A percentile compares a stretch with the other conserved stretches of the same genome.
Evolutionary conservation across 2,329 filamentous ascomycete genomes (phyloP).

Genomic region (Epichloe sibirici): DNA sequence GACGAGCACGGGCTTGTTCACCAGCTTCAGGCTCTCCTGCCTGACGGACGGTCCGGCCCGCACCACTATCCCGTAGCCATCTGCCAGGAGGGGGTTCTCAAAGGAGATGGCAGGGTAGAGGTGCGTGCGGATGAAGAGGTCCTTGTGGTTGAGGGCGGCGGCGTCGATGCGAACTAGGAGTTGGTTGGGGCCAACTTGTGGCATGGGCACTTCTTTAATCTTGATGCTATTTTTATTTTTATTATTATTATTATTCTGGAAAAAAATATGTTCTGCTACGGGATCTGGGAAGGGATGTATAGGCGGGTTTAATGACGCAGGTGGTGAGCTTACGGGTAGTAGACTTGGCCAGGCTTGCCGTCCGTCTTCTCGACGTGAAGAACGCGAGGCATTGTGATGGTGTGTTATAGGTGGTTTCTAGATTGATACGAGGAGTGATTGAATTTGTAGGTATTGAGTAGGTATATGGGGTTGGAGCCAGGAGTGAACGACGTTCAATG

Average conservation of each 20-base stretch:
- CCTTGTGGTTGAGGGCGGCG: constrained; percentile 84
- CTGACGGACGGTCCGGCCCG: constrained; percentile 40
- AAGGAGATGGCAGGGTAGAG: constrained; percentile 82
- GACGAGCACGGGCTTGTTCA: constrained; percentile 60
- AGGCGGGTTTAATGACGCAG: no score
- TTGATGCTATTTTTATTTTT: constrained; percentile 32
- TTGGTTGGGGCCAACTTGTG: constrained; percentile 51
- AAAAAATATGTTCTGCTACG: not conserved
- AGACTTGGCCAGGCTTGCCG: constrained; percentile 75
- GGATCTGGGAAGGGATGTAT: not conserved
- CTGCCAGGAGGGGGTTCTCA: constrained; percentile 64
- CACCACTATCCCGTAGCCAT: constrained; percentile 67
- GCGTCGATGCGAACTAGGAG: constrained; percentile 66
- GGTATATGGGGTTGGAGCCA: no score
- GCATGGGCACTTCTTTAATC: constrained; percentile 48
- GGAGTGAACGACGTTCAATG: no score
- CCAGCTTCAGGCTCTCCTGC: constrained; percentile 30
- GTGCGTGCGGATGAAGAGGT: constrained; percentile 86
- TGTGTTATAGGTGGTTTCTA: not conserved
- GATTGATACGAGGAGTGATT: no score
- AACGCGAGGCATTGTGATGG: constrained; percentile 35
- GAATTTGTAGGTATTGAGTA: no score
- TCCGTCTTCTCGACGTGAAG: constrained; percentile 58
- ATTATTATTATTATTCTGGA: no score
- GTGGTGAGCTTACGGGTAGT: constrained; percentile 51